Evolutionary conservation across 2,329 filamentous ascomycete genomes (phyloP).

Genomic region (Phaeosphaeria sp.): DNA sequence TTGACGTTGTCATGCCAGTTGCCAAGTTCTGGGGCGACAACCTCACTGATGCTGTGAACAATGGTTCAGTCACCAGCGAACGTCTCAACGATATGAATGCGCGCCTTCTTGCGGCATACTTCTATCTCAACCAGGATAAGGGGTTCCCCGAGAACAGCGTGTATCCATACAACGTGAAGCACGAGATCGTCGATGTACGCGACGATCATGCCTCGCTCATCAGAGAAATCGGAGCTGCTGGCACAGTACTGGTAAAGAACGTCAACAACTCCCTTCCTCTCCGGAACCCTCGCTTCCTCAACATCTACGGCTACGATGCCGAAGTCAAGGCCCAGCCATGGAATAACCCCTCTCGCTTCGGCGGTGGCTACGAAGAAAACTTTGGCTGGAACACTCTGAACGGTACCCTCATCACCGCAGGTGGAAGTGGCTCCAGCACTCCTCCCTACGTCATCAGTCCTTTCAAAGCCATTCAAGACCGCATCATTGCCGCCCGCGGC

Average conservation of each 20-base stretch:
- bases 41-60: conserved; percentile 37
- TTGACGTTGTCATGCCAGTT: conserved; percentile 56
- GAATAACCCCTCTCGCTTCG: conserved; percentile 47
- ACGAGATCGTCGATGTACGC: conserved; percentile 55
- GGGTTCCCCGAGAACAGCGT: conserved; percentile 35
- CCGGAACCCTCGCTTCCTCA: conserved; percentile 49
- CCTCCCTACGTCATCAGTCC: conserved; percentile 51
- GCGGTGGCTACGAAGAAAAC: conserved; percentile 50
- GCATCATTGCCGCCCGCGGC: conserved; percentile 35
- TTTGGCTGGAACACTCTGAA: conserved; percentile 42
- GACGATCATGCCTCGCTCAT: conserved; percentile 51
- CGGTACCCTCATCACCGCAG: conserved; percentile 53
- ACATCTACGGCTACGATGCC: conserved; percentile 51
- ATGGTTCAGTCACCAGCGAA: conserved; percentile 30
- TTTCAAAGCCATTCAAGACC: conserved; percentile 48
- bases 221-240: conserved; percentile 50
- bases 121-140: conserved; percentile 49
- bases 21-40: conserved; percentile 40
- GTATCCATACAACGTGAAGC: conserved; percentile 28
- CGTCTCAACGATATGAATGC: conserved; percentile 42
- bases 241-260: conserved; percentile 57
- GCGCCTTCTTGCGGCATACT: conserved; percentile 34
- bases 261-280: conserved; percentile 61
- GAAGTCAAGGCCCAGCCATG: conserved; percentile 43
- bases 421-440: conserved; percentile 49